A percentile compares a stretch with the other conserved stretches of the same genome.
Evolutionary conservation across 345 rosid species (phyloP).

Genomic region (Hibiscus tridactylites): DNA sequence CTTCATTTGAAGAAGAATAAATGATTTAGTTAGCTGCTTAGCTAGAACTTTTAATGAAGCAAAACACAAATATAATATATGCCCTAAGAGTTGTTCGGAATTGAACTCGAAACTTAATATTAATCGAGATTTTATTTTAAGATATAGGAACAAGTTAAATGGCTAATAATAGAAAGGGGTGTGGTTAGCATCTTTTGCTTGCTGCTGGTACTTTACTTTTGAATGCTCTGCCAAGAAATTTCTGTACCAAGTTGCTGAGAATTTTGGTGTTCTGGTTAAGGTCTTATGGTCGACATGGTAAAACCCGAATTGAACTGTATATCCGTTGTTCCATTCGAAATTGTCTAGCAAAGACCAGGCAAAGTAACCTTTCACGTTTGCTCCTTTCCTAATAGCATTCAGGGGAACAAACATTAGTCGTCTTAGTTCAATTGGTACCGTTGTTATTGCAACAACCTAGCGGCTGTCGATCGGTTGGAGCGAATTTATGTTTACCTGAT

Average conservation of each 20-base stretch:
- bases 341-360: slow-evolving; percentile 72
- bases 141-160: neutral
- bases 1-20: no score
- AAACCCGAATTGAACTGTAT: slow-evolving; percentile 12
- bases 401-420: neutral
- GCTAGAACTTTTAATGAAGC: no score
- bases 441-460: neutral
- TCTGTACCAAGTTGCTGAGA: neutral
- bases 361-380: slow-evolving; percentile 68
- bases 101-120: neutral
- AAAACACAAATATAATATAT: no score
- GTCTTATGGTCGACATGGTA: neutral
- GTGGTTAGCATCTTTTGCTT: neutral
- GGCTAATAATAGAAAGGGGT: neutral
- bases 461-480: no score
- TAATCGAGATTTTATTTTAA: neutral
- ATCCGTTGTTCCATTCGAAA: neutral
- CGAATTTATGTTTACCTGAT: slow-evolving; percentile 6
- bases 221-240: neutral
- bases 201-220: neutral
- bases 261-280: neutral
- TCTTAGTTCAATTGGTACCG: neutral
- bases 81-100: no score
- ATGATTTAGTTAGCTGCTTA: no score
- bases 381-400: slow-evolving; percentile 35